phyloP scores from a whole-genome alignment of 768 basidiomycete species.

The Amanita rubescens region DNA sequence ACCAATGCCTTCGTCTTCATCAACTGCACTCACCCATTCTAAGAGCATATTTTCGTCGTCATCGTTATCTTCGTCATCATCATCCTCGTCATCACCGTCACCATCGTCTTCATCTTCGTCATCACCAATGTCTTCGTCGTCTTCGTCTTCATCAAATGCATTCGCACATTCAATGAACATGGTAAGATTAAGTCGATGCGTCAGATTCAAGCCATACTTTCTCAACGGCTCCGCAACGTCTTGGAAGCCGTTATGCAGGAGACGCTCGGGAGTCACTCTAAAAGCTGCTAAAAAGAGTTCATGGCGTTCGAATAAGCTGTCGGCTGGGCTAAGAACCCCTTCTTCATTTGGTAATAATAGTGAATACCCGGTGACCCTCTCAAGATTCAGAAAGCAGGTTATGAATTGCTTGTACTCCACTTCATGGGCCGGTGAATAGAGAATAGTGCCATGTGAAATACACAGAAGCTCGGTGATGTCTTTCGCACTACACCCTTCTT shows the following conservation, averaged over 20 bases:
- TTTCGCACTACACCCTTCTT: not conserved
- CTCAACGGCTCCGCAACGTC: slow-evolving; percentile 22
- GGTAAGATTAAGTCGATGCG: slow-evolving; percentile 20
- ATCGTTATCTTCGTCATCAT: too few species aligned
- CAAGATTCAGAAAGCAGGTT: not conserved
- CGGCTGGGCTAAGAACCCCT: slow-evolving; percentile 17
- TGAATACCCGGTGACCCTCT: not conserved
- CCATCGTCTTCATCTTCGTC: too few species aligned
- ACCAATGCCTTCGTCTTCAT: slow-evolving; percentile 5
- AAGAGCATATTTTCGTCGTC: too few species aligned
- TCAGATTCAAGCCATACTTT: slow-evolving; percentile 23
- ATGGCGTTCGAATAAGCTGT: slow-evolving; percentile 28
- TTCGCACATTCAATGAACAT: slow-evolving; percentile 30
- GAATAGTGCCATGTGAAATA: not conserved
- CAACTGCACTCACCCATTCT: slow-evolving; percentile 26
- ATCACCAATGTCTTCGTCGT: not conserved
- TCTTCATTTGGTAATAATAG: slow-evolving; percentile 28
- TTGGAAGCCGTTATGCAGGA: slow-evolving; percentile 17
- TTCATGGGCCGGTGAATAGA: not conserved
- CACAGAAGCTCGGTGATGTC: not conserved
- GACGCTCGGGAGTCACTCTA: too few species aligned
- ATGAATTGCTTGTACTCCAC: not conserved
- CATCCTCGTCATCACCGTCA: too few species aligned
- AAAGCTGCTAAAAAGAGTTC: slow-evolving; percentile 32
- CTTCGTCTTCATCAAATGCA: slow-evolving; percentile 19